Evolutionary conservation across 768 basidiomycete genomes (phyloP), one percentile per base, ranked within the genome.

Genomic region (Podaxis sp.): DNA sequence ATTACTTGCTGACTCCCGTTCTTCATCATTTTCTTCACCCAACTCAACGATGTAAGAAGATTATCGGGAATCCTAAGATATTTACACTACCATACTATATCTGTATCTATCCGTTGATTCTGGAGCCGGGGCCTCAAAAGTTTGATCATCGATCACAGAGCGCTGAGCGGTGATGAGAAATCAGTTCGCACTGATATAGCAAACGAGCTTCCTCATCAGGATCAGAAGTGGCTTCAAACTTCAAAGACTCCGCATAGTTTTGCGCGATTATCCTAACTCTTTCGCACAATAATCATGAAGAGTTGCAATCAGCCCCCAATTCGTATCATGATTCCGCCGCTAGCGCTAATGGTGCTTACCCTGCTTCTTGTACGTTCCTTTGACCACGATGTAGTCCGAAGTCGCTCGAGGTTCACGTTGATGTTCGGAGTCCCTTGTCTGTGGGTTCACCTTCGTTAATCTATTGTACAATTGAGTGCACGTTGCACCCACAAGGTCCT

Each of bases 401-500:
- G 19, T 46, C 25, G 12, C 49, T 24, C 24, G 49, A 25, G 49
- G 22, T 24, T 13, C 24, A 5, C 25, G 8, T 9, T 50, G 22
- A 7, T 7, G 22, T 27, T 11, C 22, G 15, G 49, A 40, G 11
- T 29, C 17, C 19, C 19, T 38, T 38, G 12, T 41, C 19, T 24
- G 36, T 19, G 37, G 38, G 38, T 24, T 55, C 54, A n/a, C 19
- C 17, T 46, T 5, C 43, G n/a, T n/a, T 15, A 46, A 19, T n/a
- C 43, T 46, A 17, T 8, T 19, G 43, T 19, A 19, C 33, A 27
- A 38, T 22, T 38, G 37, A 55, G 41, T 55, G 24, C 54, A 55
- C 38, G 54, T 38, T 55, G 54, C 33, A 55, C 54, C 54, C 54
- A 55, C 53, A 33, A 54, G 36, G 53, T 54, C 53, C 53, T 27